A percentile compares a stretch with the other conserved stretches of the same genome.
These are phyloP conservation scores for Sporisorium reilianum DNA, from an alignment of 1,284 basidiomycete genomes.

Conservation along the genomic window DNA sequence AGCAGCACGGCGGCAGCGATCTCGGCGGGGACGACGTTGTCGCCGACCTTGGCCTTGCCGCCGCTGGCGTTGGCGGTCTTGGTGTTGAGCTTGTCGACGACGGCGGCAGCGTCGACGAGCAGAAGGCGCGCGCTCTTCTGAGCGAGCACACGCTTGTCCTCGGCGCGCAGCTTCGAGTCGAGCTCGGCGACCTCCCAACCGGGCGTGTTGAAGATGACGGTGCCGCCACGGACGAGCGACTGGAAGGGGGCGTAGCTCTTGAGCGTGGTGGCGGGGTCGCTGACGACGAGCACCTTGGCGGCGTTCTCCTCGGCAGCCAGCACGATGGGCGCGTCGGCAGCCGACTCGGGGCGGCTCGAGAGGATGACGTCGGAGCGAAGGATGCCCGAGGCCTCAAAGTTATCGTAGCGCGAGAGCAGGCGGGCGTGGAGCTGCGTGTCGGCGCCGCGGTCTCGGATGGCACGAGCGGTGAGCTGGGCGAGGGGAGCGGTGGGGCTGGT, in stretches of 20 bases:
- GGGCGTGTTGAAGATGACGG: constrained; percentile 63
- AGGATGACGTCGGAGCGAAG: constrained; percentile 64
- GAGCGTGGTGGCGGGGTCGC: constrained; percentile 60
- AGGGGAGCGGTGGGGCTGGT: constrained; percentile 55
- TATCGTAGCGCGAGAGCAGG: constrained; percentile 66
- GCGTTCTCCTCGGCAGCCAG: constrained; percentile 55
- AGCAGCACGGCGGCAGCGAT: constrained; percentile 60
- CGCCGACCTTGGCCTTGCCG: constrained; percentile 59
- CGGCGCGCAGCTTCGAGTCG: constrained; percentile 59
- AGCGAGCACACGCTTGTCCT: constrained; percentile 63
- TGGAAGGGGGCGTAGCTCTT: constrained; percentile 61
- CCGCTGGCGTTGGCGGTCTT: constrained; percentile 52
- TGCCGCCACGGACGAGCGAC: constrained; percentile 59
- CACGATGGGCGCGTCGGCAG: constrained; percentile 56
- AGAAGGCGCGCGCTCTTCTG: constrained; percentile 56
- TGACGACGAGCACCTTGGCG: constrained; percentile 59
- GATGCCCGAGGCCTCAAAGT: constrained; percentile 62
- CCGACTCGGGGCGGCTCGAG: constrained; percentile 49
- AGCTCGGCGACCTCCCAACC: constrained; percentile 65
- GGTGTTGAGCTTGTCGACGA: constrained; percentile 59
- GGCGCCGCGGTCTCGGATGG: constrained; percentile 53
- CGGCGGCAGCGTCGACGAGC: constrained; percentile 59
- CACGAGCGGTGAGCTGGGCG: constrained; percentile 56
- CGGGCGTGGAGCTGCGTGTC: constrained; percentile 55
- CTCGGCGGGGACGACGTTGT: constrained; percentile 53